Evolutionary conservation across 1,139 yeast genomes (phyloP).

Genomic region (Geotrichum histeridarum): DNA sequence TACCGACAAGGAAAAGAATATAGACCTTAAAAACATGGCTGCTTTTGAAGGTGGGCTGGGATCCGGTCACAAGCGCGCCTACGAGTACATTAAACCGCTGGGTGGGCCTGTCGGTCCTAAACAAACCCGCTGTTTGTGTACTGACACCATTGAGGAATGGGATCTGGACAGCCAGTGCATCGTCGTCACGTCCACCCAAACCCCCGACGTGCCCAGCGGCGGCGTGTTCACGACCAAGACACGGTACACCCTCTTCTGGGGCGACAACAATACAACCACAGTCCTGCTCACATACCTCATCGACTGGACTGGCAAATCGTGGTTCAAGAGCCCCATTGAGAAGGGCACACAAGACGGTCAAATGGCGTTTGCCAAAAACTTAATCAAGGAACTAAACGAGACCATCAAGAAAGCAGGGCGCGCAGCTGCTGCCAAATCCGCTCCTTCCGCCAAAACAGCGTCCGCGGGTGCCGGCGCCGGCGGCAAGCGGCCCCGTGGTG

Average conservation of each 20-base stretch:
- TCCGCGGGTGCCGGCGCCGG: conserved; percentile 26
- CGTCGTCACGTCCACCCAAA: conserved; percentile 62
- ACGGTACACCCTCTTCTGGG: conserved; percentile 68
- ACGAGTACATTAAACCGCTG: conserved; percentile 74
- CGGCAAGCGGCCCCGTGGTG: conserved; percentile 17
- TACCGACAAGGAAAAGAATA: conserved; percentile 64
- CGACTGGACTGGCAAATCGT: conserved; percentile 89
- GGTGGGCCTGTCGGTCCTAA: conserved; percentile 88
- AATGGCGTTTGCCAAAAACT: conserved; percentile 55
- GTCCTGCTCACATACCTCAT: conserved; percentile 61
- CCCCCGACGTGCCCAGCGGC: conserved; percentile 97
- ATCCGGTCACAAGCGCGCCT: conserved; percentile 49
- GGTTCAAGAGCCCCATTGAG: conserved; percentile 89
- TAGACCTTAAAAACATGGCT: conserved; percentile 58
- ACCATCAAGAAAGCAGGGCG: conserved; percentile 36
- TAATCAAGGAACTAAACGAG: conserved; percentile 55
- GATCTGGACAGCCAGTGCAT: conserved; percentile 55
- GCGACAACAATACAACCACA: conserved; percentile 58
- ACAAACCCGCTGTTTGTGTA: conserved; percentile 77
- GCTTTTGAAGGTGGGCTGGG: conserved; percentile 41
- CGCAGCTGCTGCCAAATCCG: conserved; percentile 26
- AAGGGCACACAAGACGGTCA: conserved; percentile 92
- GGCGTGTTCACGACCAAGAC: conserved; percentile 72
- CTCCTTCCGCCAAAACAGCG: conserved; percentile 27
- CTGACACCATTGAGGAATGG: conserved; percentile 62